Percentiles rank a stretch among this genome's conserved stretches.
Evolutionary conservation across 148 eudicot genomes (phyloP).

Genomic region (Polygonum maritimum): DNA sequence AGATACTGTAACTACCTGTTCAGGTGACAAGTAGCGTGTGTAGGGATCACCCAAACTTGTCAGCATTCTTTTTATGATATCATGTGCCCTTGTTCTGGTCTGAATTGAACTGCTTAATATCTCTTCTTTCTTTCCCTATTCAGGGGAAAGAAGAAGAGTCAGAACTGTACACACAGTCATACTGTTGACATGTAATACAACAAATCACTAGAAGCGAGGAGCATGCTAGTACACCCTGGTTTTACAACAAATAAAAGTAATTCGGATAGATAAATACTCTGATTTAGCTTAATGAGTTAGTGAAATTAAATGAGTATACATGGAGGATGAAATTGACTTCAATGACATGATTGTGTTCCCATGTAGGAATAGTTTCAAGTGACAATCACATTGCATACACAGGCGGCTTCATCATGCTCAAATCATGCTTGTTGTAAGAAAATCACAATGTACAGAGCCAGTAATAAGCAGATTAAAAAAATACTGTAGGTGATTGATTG

Average conservation of each 20-base stretch:
- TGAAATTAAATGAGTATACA: not conserved
- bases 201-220: not conserved
- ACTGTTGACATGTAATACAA: not conserved
- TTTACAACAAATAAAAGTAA: not conserved
- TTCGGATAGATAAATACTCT: not conserved
- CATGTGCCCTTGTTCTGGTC: constrained; percentile 80
- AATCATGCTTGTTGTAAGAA: not conserved
- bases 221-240: not conserved
- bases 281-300: not conserved
- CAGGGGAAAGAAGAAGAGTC: constrained; percentile 11
- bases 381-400: not conserved
- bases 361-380: not conserved
- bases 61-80: constrained; percentile 62
- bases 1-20: constrained; percentile 44
- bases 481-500: not conserved
- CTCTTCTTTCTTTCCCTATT: constrained; percentile 75
- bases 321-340: not conserved
- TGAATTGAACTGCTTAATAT: constrained; percentile 50
- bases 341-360: not conserved
- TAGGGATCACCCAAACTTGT: constrained; percentile 86
- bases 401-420: not conserved
- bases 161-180: not conserved
- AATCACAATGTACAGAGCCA: not conserved
- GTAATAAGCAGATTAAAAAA: not conserved
- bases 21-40: constrained; percentile 76